These are phyloP conservation scores for Auriscalpium microsporum DNA, from an alignment of 768 basidiomycete genomes.

Conservation along the genomic window DNA sequence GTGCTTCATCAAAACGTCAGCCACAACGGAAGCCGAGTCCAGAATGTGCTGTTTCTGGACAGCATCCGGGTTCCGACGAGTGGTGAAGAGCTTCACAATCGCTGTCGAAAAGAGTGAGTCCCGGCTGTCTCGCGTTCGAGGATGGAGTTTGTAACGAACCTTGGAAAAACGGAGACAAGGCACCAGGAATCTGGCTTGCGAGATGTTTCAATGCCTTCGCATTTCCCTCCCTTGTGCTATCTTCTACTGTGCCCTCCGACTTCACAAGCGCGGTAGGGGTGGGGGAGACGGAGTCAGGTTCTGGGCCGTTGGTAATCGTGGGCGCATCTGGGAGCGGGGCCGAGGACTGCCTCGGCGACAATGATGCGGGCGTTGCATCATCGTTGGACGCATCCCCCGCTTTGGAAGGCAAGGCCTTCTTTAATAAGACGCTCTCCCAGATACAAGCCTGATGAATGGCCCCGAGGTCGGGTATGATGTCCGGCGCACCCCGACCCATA, in stretches of 20 bases:
- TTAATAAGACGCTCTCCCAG: conserved; percentile 82
- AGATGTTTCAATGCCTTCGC: conserved; percentile 72
- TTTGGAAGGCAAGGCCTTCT: conserved; percentile 39
- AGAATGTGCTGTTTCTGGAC: conserved; percentile 71
- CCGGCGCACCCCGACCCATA: conserved; percentile 51
- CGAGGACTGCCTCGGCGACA: conserved; percentile 37
- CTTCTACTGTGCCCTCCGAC: conserved; percentile 25
- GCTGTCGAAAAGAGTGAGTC: conserved; percentile 35
- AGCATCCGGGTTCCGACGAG: conserved; percentile 66
- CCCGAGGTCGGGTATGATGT: conserved; percentile 67
- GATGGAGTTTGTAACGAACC: conserved; percentile 32
- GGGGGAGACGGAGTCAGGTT: conserved; percentile 7
- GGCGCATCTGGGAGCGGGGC: conserved; percentile 25
- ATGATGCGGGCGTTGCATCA: conserved; percentile 37
- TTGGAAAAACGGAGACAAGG: conserved; percentile 80
- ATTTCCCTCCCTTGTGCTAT: conserved; percentile 51
- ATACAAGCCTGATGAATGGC: conserved; percentile 72
- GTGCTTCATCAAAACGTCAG: conserved; percentile 66
- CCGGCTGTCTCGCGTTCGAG: not conserved
- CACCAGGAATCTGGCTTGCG: conserved; percentile 65
- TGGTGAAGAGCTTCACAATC: conserved; percentile 80
- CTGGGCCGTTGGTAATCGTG: conserved; percentile 15
- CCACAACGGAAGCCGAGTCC: conserved; percentile 60
- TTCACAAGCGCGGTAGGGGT: conserved; percentile 17
- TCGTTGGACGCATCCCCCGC: conserved; percentile 30